Base-by-base conservation (phyloP, 2,329 filamentous ascomycete species). In the Waltergamsia citrina region DNA sequence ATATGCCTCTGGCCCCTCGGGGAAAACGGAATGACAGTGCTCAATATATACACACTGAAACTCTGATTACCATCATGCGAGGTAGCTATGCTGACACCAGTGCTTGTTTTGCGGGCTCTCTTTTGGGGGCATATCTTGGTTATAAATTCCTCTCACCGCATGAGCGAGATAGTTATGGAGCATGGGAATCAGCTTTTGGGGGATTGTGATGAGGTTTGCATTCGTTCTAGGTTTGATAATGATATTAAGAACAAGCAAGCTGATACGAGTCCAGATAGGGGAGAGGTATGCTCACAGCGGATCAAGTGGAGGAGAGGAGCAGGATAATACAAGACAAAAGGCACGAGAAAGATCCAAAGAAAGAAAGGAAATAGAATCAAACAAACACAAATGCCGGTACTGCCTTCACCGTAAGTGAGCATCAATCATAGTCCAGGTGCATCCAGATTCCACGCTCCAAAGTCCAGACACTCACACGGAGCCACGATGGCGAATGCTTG, bases 41-140 rank as follows among this genome's bases (percentile, higher is more conserved):
- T n/a, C n/a, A n/a, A n/a, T n/a, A n/a, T n/a, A n/a, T n/a, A n/a
- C n/a, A n/a, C n/a, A n/a, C n/a, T n/a, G n/a, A n/a, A n/a, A n/a
- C n/a, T n/a, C n/a, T n/a, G n/a, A n/a, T n/a, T n/a, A n/a, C n/a
- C n/a, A 58, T 65, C 23, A 67, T 71, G 63, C 54, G 60, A 23
- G 69, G 65, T 3, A 69, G 69, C 1, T 69, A 73, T 39, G 65
- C 68, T 4, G 69, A 72, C 39, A 72, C 69, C 1, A 72, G 73
- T 38, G 67, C 65, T 6, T 69, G 65, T 29, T 67, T 65, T 34
- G 67, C 67, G 0, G 68, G 67, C 0, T 65, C 67, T 1, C 48
- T 73, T 1, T 41, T 72, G 1, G 69, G 69, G 1, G 60, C 57
- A 1, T 63, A 61, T 26, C 42, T 71, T 2, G 69, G 69, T 11